A percentile compares a stretch with the other conserved stretches of the same genome.
Evolutionary conservation across 2,329 filamentous ascomycete genomes (phyloP).

Genomic region (Venturia carpophila): DNA sequence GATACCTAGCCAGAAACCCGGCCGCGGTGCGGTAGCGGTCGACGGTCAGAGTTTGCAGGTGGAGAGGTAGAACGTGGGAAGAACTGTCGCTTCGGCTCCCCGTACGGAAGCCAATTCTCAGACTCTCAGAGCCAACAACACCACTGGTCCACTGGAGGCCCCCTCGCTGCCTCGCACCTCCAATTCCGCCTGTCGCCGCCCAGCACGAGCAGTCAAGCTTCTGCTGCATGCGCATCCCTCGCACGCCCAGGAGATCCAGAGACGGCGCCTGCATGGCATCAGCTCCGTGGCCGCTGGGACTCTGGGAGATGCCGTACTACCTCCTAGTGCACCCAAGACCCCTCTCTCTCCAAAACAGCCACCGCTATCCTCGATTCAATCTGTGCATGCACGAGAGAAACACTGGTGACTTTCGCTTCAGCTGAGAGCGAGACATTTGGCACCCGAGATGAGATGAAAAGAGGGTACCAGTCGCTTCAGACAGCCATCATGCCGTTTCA

Average conservation of each 20-base stretch:
- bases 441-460: background rate
- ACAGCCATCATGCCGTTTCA: background rate
- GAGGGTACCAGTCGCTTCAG: background rate
- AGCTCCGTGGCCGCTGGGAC: too few relatives aligned
- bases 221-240: background rate
- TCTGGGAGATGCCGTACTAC: too few relatives aligned
- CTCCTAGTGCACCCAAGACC: too few relatives aligned
- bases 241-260: background rate
- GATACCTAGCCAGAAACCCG: too few relatives aligned
- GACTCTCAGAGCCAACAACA: background rate
- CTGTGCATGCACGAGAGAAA: background rate
- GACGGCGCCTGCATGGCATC: too few relatives aligned
- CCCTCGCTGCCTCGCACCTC: too few relatives aligned
- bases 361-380: background rate
- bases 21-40: too few relatives aligned
- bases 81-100: too few relatives aligned
- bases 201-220: background rate
- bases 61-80: too few relatives aligned
- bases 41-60: too few relatives aligned
- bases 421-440: background rate
- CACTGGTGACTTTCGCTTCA: constrained; percentile 4
- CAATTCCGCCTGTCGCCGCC: background rate
- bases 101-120: too few relatives aligned
- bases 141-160: too few relatives aligned
- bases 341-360: background rate